Conservation (phyloP, 1,139 yeast species). For the Debaryomyces fabryi region DNA sequence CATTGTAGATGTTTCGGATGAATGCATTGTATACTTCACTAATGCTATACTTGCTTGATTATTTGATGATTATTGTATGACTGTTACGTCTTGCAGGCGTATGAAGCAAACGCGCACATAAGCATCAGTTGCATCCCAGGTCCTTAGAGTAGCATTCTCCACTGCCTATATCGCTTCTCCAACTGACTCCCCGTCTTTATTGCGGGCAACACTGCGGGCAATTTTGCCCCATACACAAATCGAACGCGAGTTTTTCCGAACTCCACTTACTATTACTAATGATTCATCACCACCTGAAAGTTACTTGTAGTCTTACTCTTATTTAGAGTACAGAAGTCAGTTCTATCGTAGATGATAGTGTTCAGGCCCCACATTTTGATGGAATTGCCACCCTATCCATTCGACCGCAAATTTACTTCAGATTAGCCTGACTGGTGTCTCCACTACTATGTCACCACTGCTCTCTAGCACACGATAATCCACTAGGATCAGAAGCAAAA, state of each 20-base stretch:
- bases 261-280: neutral
- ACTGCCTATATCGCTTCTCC: neutral
- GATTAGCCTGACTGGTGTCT: neutral
- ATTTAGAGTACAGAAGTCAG: neutral
- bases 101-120: neutral
- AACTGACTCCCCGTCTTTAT: neutral
- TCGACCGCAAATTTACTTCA: neutral
- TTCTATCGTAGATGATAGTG: neutral
- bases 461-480: neutral
- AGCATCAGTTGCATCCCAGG: neutral
- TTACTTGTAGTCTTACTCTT: neutral
- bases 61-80: neutral
- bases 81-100: neutral
- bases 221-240: neutral
- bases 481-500: neutral
- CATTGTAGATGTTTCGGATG: neutral
- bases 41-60: neutral
- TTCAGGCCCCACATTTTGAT: neutral
- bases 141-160: neutral
- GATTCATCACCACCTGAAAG: neutral
- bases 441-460: neutral
- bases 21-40: neutral
- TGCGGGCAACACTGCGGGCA: neutral
- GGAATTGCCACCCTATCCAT: neutral
- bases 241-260: conserved; percentile 1